Conservation (phyloP, 495 filamentous ascomycete species). For the Aspergillus bridgeri region DNA sequence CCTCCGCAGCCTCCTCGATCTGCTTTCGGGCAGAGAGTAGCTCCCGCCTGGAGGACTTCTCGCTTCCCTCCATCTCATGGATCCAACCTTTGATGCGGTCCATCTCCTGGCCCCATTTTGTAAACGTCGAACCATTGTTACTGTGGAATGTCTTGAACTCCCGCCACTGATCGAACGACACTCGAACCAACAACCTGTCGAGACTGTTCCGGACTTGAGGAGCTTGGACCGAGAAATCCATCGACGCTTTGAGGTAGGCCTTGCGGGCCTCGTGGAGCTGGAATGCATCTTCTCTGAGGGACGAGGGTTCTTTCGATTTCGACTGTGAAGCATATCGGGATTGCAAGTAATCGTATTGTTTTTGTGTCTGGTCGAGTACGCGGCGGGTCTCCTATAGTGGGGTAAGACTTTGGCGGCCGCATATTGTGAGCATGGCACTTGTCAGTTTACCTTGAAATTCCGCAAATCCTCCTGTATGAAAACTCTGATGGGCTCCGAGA, state of each 20-base stretch:
- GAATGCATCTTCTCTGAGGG: constrained; percentile 91
- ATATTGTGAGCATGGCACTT: neutral
- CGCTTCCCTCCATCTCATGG: constrained; percentile 83
- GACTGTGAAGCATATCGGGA: constrained; percentile 77
- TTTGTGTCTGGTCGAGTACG: constrained; percentile 73
- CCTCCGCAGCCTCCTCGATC: constrained; percentile 74
- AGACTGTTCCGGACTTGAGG: constrained; percentile 77
- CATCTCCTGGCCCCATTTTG: constrained; percentile 70
- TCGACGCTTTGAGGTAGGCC: constrained; percentile 82
- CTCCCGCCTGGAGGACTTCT: constrained; percentile 74
- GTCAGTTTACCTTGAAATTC: constrained; percentile 52
- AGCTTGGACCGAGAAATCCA: constrained; percentile 88
- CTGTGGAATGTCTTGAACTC: constrained; percentile 71
- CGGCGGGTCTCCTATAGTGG: constrained; percentile 66
- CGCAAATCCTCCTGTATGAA: constrained; percentile 75
- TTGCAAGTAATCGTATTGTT: constrained; percentile 73
- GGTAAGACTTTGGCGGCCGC: constrained; percentile 25
- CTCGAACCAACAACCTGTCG: constrained; percentile 77
- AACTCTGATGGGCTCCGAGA: constrained; percentile 74
- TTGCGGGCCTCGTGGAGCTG: constrained; percentile 92
- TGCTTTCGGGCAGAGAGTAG: constrained; percentile 73
- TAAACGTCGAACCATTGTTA: constrained; percentile 51
- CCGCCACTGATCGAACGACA: constrained; percentile 82
- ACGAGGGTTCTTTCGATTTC: constrained; percentile 89
- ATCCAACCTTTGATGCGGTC: constrained; percentile 89